A percentile compares a stretch with the other conserved stretches of the same genome.
These are phyloP conservation scores for Boletus reticuloceps DNA, from an alignment of 768 basidiomycete species.

Conservation along the genomic window DNA sequence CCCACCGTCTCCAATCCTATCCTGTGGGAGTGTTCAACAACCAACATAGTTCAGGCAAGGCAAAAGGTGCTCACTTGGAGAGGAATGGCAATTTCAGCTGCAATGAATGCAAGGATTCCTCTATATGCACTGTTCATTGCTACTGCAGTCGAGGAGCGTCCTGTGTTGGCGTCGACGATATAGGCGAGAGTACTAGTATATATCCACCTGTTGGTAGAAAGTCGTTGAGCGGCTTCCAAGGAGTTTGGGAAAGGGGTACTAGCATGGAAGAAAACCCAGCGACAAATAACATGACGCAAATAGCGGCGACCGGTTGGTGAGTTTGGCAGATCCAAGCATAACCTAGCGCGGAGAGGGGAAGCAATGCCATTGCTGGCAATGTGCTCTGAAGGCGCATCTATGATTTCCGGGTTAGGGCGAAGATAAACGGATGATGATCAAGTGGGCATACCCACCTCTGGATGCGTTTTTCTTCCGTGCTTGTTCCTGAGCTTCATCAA, in stretches of 20 bases:
- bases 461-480: conserved; percentile 45
- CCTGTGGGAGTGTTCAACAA: conserved; percentile 2
- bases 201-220: conserved; percentile 39
- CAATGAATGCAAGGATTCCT: conserved; percentile 64
- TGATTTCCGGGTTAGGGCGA: not conserved
- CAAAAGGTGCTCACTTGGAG: conserved; percentile 41
- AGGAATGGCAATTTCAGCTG: conserved; percentile 76
- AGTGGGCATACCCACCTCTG: conserved; percentile 52
- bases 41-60: not conserved
- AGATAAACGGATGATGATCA: not conserved
- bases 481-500: conserved; percentile 39
- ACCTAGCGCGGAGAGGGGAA: conserved; percentile 58
- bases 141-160: conserved; percentile 74
- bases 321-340: conserved; percentile 76
- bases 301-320: conserved; percentile 60
- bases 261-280: conserved; percentile 59
- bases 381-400: conserved; percentile 76
- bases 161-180: conserved; percentile 82
- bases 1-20: conserved; percentile 30
- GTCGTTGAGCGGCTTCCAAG: not conserved
- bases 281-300: conserved; percentile 71
- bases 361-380: conserved; percentile 45
- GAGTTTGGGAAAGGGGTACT: not conserved
- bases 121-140: conserved; percentile 77
- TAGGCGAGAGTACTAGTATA: conserved; percentile 76